Evolutionary conservation across 345 rosid genomes (phyloP), one percentile per base, ranked within the genome.

Genomic region (Capsella bursapastoris): DNA sequence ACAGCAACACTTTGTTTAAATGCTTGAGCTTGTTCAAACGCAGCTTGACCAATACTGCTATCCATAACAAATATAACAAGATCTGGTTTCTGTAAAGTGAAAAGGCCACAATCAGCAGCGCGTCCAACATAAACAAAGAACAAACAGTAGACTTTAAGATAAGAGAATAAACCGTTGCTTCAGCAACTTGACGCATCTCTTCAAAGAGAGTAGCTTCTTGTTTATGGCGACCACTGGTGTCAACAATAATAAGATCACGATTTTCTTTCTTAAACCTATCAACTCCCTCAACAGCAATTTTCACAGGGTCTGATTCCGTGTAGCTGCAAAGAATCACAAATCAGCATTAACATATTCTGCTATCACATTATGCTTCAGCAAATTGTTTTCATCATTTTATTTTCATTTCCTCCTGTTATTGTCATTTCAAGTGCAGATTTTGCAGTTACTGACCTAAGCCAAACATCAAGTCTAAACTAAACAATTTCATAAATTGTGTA

Each of bases 161-260:
- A 72, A 1, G 2, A 34, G 28, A 66, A 8, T 44, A 6, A 84
- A 88, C 99, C 85, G 91, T 89, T 78, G 97, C 97, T 85, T 90
- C 99, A 63, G 97, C 82, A 70, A 95, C 98, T 95, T 89, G 96
- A 38, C 91, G 96, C 96, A 95, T 92, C 85, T 92, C 99, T 85
- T 95, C 99, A 82, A 92, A 95, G 60, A 95, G 92, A 31, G 98
- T 72, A 81, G 92, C 97, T 82, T 95, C 97, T 82, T 92, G 99
- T 77, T 87, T 92, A 80, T 95, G 98, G 43, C 97, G 96, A 70
- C 97, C 98, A 85, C 99, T 95, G 7, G 97, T 92, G 44, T 90
- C 98, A 62, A 92, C 91, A 81, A 92, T 90, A 53, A 92, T 88
- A 64, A 95, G 98, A 87, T 94, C 97, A 61, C 92, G 85, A 61